A percentile compares a stretch with the other conserved stretches of the same genome.
Conservation (phyloP, 164 flowering plant genomes). For the Platanus orientalis region DNA sequence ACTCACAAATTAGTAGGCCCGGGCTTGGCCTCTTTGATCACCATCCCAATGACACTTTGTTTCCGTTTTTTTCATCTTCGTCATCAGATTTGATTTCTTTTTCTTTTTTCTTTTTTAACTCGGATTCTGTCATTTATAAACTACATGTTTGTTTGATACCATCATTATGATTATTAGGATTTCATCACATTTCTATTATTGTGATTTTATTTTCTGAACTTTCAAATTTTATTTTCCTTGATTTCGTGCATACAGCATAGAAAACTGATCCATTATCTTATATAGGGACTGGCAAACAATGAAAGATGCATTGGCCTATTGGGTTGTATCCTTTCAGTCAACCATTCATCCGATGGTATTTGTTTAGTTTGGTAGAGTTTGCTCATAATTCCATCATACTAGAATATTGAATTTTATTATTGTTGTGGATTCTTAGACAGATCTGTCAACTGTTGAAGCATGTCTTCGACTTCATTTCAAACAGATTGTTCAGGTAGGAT, state of each 20-base stretch:
- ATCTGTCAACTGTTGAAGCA: conserved; percentile 21
- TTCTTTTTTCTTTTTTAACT: no score
- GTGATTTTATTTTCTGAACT: neutral
- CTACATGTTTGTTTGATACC: neutral
- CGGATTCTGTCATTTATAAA: no score
- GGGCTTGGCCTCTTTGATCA: no score
- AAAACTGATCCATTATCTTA: conserved; percentile 4
- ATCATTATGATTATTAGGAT: neutral
- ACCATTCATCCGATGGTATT: conserved; percentile 25
- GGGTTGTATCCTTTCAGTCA: conserved; percentile 30
- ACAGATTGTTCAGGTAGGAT: conserved; percentile 26
- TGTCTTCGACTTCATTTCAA: conserved; percentile 20
- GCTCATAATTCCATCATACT: neutral
- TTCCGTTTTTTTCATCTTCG: no score
- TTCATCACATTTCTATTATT: no score
- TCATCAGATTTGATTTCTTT: no score
- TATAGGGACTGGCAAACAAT: conserved; percentile 23
- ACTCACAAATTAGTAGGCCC: no score
- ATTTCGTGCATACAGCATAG: neutral
- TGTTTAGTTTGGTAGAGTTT: conserved; percentile 3
- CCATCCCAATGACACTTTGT: no score
- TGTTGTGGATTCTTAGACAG: conserved; percentile 14
- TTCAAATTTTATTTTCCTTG: neutral
- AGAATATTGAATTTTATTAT: neutral
- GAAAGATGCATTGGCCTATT: conserved; percentile 23